Base-by-base conservation (phyloP, 495 filamentous ascomycete species). In the Massariosphaeria phaeospora region DNA sequence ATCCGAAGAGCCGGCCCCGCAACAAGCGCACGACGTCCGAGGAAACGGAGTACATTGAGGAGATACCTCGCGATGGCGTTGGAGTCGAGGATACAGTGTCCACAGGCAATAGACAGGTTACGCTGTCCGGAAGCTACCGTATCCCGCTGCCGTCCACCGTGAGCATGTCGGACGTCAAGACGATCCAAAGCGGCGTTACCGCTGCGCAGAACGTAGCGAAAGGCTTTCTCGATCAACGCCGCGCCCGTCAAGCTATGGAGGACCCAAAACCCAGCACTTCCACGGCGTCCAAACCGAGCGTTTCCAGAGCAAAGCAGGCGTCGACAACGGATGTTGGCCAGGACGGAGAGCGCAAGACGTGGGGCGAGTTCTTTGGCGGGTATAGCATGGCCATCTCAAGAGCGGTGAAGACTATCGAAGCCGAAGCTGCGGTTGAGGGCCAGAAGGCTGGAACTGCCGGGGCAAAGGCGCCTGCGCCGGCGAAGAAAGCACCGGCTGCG, bases 331-430 rank as follows among this genome's bases (percentile, higher is more conserved):
- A 36, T 17, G 18, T 17, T 3, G 26, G 17, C 6, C 26, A 51
- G 9, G 45, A 38, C 1, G 21, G 18, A 10, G n/a, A n/a, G n/a
- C n/a, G n/a, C n/a, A 38, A 52, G 51, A 56, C 50, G 20, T 64
- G 61, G 61, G 42, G 50, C 10, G 61, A 64, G 35, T 64, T 56
- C 56, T 55, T 64, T 26, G 61, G 61, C 3, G 61, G 56, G n/a
- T 64, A 64, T 51, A 64, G 61, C 29, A 50, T 64, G 46, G 57
- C 61, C 1, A 57, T 64, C 29, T 48, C 56, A 15, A 13, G 61
- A 20, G 57, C 48, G 2, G 61, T 64, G 11, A 60, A 61, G 42
- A 64, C 43, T 52, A 61, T 64, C 27, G 55, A 63, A 31, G 55
- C 55, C 0, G 60, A 63, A 18, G 50, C 55, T 30, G 55, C 55